These are phyloP conservation scores for Termitomyces sp. DNA, from an alignment of 768 basidiomycete genomes.

Conservation along the genomic window DNA sequence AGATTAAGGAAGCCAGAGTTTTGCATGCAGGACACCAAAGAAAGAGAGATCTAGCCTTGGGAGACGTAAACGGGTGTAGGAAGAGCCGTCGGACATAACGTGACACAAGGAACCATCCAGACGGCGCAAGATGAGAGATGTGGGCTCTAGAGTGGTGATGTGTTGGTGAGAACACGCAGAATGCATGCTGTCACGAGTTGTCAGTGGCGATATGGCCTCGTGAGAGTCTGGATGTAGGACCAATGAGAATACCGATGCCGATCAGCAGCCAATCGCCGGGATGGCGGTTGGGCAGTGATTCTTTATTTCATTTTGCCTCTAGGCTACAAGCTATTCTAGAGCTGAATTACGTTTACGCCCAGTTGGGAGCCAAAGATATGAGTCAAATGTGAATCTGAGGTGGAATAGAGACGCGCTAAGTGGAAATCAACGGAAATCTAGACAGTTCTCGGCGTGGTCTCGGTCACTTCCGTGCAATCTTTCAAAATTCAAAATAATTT, in stretches of 20 bases:
- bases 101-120: neutral
- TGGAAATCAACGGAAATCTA: neutral
- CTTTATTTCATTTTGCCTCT: neutral
- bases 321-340: neutral
- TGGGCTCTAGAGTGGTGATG: neutral
- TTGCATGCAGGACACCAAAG: neutral
- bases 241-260: neutral
- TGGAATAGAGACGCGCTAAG: neutral
- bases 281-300: neutral
- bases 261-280: neutral
- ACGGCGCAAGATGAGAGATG: neutral
- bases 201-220: neutral
- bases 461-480: constrained; percentile 9
- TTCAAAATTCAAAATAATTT: constrained; percentile 3
- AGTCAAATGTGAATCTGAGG: neutral
- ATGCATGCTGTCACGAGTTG: neutral
- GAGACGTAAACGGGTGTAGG: neutral
- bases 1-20: neutral
- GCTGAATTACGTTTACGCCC: neutral
- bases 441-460: constrained; percentile 8
- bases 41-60: neutral
- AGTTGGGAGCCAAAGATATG: neutral
- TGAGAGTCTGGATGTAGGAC: neutral
- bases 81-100: neutral
- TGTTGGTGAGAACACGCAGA: too few species aligned